Evolutionary conservation across 257 asterid species (phyloP), one percentile per base, ranked within the genome.

Genomic region (Solanum pinnatisectum): DNA sequence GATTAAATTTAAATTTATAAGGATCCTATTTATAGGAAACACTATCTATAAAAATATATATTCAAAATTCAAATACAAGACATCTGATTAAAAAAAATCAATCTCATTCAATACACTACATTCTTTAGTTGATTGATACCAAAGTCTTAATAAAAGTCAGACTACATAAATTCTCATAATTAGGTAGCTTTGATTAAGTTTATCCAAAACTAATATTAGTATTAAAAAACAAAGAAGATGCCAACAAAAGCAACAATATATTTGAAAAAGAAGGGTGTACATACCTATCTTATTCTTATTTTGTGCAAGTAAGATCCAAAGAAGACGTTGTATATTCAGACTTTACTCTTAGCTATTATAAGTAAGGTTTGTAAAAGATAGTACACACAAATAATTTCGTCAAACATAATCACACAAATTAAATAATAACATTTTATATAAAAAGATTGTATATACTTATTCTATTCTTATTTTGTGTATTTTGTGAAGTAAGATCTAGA

Each of bases 1-100:
- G 0, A 56, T 18, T 18, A 18, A 60, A 59, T 59, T 0, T 60
- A 60, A 23, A 63, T 63, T 63, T 23, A 60, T 22, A 8, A 42
- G 1, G 0, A 3, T 60, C 11, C 0, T 2, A 60, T 22, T 6
- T 10, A n/a, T 56, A 63, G 0, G 3, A 22, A 63, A 23, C 6
- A 23, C 3, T 63, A 2, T 0, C 1, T 4, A 4, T 3, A 8
- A 22, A 23, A 22, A 60, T 0, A 9, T 60, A 60, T 23, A 63
- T 63, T 8, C 14, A 63, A 23, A 60, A 63, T 0, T 60, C 2
- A 60, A 22, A 23, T 60, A 9, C 6, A 10, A 22, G 2, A 60
- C 1, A 23, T 23, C 1, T 60, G 0, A 60, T 23, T 10, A 60
- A 3, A 60, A 56, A 22, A 22, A 8, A 7, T 2, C 0, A 9